phyloP scores from a whole-genome alignment of 1,139 yeast genomes.

The Pichia terricola region DNA sequence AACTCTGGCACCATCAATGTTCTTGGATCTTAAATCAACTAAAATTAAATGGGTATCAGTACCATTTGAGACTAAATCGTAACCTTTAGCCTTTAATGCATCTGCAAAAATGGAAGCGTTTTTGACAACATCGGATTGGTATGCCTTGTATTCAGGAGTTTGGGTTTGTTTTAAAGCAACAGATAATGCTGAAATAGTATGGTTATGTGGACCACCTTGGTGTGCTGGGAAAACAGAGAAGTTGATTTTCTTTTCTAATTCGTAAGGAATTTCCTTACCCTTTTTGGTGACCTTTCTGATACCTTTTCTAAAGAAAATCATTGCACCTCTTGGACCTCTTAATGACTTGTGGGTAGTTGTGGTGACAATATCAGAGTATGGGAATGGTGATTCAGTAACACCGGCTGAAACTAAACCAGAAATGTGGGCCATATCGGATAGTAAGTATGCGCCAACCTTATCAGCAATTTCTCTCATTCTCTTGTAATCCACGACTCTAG shows the following conservation, averaged over 20 bases:
- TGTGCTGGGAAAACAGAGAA: slow-evolving; percentile 98
- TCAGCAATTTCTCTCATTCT: slow-evolving; percentile 86
- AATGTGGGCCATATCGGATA: slow-evolving; percentile 95
- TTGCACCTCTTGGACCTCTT: slow-evolving; percentile 98
- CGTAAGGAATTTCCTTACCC: slow-evolving; percentile 82
- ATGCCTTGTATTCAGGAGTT: slow-evolving; percentile 75
- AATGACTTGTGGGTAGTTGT: slow-evolving; percentile 95
- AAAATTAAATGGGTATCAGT: slow-evolving; percentile 92
- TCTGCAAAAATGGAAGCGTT: slow-evolving; percentile 74
- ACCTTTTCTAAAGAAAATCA: slow-evolving; percentile 95
- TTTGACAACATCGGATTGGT: slow-evolving; percentile 72
- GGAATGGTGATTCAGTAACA: slow-evolving; percentile 88
- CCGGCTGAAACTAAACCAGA: slow-evolving; percentile 92
- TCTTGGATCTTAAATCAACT: slow-evolving; percentile 73
- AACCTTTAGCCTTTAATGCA: slow-evolving; percentile 59
- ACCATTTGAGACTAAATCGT: slow-evolving; percentile 79
- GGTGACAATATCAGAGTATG: slow-evolving; percentile 89
- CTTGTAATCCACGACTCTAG: slow-evolving; percentile 82
- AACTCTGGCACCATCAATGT: slow-evolving; percentile 91
- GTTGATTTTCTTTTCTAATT: slow-evolving; percentile 82
- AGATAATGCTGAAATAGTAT: slow-evolving; percentile 90
- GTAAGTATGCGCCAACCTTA: slow-evolving; percentile 83
- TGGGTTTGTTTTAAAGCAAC: slow-evolving; percentile 88
- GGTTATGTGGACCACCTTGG: slow-evolving; percentile 99
- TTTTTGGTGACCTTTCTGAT: slow-evolving; percentile 74